Conservation (phyloP, 2,329 filamentous ascomycete species). For the Curvularia spicifera region DNA sequence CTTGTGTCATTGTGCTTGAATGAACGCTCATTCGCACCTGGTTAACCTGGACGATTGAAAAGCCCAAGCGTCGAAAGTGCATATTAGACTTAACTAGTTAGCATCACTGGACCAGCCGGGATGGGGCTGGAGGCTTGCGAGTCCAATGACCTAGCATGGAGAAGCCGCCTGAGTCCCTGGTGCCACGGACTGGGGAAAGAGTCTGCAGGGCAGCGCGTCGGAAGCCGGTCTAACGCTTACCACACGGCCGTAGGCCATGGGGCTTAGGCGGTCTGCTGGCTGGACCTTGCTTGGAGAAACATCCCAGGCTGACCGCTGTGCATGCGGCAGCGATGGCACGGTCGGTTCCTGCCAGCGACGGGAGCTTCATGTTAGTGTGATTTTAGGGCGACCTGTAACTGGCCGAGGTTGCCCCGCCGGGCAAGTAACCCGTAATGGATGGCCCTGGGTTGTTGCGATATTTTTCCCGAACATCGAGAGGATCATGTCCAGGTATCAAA, state of each 20-base stretch:
- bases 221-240: constrained; percentile 37
- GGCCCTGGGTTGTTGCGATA: constrained; percentile 12
- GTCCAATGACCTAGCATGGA: constrained; percentile 36
- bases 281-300: constrained; percentile 32
- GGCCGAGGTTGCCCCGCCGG: constrained; percentile 38
- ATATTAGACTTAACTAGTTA: constrained; percentile 42
- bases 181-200: constrained; percentile 32
- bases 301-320: constrained; percentile 30
- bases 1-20: constrained; percentile 47
- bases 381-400: constrained; percentile 24
- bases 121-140: constrained; percentile 22
- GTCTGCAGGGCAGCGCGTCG: constrained; percentile 36
- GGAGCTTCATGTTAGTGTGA: constrained; percentile 28
- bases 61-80: constrained; percentile 45
- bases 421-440: constrained; percentile 30
- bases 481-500: constrained; percentile 10
- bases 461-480: constrained; percentile 8
- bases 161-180: constrained; percentile 31
- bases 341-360: constrained; percentile 31
- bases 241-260: constrained; percentile 33
- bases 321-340: constrained; percentile 37
- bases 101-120: constrained; percentile 33
- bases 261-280: constrained; percentile 37
- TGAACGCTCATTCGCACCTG: constrained; percentile 41
- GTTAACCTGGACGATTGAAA: constrained; percentile 43